Base-by-base conservation (phyloP, 2,329 filamentous ascomycete species). In the Alternaria longipes region DNA sequence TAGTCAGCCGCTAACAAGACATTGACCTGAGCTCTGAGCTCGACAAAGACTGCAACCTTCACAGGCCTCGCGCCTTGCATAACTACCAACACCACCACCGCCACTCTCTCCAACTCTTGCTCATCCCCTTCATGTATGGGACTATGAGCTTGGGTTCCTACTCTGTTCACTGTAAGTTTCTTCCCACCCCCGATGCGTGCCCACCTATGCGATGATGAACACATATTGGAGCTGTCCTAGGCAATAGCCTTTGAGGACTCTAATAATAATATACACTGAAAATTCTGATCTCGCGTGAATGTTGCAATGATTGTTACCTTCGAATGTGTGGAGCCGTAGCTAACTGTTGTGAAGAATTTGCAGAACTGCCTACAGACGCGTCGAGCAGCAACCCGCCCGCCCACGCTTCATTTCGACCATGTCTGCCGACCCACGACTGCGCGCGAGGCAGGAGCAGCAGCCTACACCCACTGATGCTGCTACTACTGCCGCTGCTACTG, bases 161-260 rank as follows among this genome's bases (percentile, higher is more conserved):
- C 36, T 4, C 32, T 45, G 16, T 11, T 24, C 38, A 56, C 46
- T 58, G 69, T 72, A 70, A 49, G 69, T 69, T 12, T 32, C 54
- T 41, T 16, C 18, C 40, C 46, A 53, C 40, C 52, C 54, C 54
- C 59, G 47, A 60, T 47, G 45, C 51, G 50, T 42, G 24, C 40
- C 46, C 45, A 24, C 40, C 62, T 55, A 59, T 67, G 66, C 73
- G 60, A 81, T 87, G 87, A 89, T 89, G 87, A 89, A 76, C 73
- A 71, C 72, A 75, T 90, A 91, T 91, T 92, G 90, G 90, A 92
- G 90, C 90, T 91, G 89, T 92, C 90, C 88, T 86, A 86, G 70
- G 67, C 68, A 60, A 49, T 83, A 78, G 78, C 76, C 78, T 72
- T 69, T 77, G 73, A 78, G 74, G 89, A 91, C 82, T 69, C 59